phyloP scores from a whole-genome alignment of 2,329 filamentous ascomycete species.

The Sporothrix euskadiensis region DNA sequence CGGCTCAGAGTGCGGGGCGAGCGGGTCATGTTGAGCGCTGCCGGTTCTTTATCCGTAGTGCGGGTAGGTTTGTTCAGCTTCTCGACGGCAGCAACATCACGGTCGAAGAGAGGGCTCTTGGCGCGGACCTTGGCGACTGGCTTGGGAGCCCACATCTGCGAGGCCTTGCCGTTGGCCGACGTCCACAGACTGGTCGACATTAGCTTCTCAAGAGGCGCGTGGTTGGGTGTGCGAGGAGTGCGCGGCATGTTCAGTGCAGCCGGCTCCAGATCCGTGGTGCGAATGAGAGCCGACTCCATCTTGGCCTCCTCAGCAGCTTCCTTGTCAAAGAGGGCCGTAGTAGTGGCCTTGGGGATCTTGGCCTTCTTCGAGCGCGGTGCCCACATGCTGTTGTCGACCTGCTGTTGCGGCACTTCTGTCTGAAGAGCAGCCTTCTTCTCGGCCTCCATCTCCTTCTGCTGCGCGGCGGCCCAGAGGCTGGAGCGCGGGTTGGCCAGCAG shows the following conservation, averaged over 20 bases:
- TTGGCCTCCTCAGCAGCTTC: conserved; percentile 15
- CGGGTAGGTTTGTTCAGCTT: conserved; percentile 27
- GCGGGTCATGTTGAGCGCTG: conserved; percentile 38
- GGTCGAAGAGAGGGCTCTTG: conserved; percentile 29
- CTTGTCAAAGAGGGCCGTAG: conserved; percentile 27
- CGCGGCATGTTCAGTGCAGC: conserved; percentile 25
- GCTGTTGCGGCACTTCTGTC: not conserved
- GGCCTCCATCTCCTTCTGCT: conserved; percentile 6
- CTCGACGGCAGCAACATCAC: conserved; percentile 24
- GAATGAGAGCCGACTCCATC: conserved; percentile 16
- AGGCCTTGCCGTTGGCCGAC: not conserved
- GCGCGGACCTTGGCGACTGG: conserved; percentile 9
- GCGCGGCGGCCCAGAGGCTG: conserved; percentile 20
- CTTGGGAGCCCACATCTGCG: conserved; percentile 27
- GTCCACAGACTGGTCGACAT: conserved; percentile 25
- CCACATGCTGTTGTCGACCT: not conserved
- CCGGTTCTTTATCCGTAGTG: conserved; percentile 32
- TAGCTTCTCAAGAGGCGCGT: conserved; percentile 19
- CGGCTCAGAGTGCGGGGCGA: conserved; percentile 33
- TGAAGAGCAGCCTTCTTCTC: not conserved
- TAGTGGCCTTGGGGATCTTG: not conserved
- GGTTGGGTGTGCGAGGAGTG: conserved; percentile 19
- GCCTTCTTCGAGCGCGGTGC: not conserved
- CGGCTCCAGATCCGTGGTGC: conserved; percentile 26
- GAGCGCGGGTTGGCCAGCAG: conserved; percentile 1